A percentile compares a stretch with the other conserved stretches of the same genome.
phyloP scores from a whole-genome alignment of 2,329 filamentous ascomycete genomes.

The Nemania sp. region DNA sequence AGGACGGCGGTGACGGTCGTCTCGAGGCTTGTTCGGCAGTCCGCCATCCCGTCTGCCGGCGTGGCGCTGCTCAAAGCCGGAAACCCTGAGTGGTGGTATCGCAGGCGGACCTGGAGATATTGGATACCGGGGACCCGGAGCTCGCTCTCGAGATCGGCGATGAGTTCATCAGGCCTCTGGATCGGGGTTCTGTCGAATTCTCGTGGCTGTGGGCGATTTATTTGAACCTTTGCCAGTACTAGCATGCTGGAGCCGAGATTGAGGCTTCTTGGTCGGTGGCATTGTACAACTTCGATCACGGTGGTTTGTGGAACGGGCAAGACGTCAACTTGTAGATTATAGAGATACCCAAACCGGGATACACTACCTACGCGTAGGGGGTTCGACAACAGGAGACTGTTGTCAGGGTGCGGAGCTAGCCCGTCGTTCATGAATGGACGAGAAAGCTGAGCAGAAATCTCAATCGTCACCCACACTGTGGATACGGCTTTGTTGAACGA shows the following conservation, averaged over 20 bases:
- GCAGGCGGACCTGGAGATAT: constrained; percentile 57
- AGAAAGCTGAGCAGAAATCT: constrained; percentile 50
- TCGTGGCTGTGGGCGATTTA: constrained; percentile 35
- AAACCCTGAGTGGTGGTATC: constrained; percentile 62
- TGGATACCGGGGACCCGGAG: constrained; percentile 54
- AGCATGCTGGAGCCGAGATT: constrained; percentile 51
- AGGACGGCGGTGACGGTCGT: constrained; percentile 58
- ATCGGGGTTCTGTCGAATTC: constrained; percentile 11
- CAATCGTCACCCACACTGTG: constrained; percentile 55
- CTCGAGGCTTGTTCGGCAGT: constrained; percentile 54
- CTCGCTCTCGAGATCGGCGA: constrained; percentile 62
- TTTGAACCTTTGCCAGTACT: constrained; percentile 52
- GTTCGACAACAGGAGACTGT: constrained; percentile 19
- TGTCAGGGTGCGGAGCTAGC: constrained; percentile 2
- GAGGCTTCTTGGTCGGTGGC: constrained; percentile 38
- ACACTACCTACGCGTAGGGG: constrained; percentile 31
- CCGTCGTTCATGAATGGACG: constrained; percentile 25
- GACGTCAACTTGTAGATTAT: constrained; percentile 54
- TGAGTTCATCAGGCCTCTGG: constrained; percentile 57
- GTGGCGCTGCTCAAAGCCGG: constrained; percentile 40
- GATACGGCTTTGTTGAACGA: constrained; percentile 42
- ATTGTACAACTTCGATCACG: constrained; percentile 52
- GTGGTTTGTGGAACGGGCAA: constrained; percentile 47
- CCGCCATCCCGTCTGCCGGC: constrained; percentile 42
- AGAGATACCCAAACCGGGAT: constrained; percentile 51